A percentile compares a stretch with the other conserved stretches of the same genome.
Evolutionary conservation across 768 basidiomycete species (phyloP).

Genomic region (Coprinellus micaceus): DNA sequence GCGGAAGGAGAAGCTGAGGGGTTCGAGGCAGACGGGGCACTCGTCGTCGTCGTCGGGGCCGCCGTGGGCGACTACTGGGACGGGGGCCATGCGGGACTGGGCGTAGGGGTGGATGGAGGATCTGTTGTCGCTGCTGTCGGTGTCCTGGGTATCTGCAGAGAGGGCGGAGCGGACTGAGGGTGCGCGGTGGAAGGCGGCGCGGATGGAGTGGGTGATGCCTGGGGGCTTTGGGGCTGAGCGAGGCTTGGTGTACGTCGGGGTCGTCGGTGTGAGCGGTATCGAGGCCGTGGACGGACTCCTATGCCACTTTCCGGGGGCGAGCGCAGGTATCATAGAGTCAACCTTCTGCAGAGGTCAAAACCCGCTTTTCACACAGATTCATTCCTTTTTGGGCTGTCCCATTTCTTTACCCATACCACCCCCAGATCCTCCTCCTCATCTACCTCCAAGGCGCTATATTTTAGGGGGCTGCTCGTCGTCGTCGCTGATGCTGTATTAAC

Average conservation of each 20-base stretch:
- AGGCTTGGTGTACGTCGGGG: slow-evolving; percentile 41
- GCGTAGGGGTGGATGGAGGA: slow-evolving; percentile 52
- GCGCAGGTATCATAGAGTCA: not conserved
- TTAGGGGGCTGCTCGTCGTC: too few species aligned
- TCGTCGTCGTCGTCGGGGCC: slow-evolving; percentile 75
- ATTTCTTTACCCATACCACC: slow-evolving; percentile 4
- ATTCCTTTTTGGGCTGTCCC: slow-evolving; percentile 12
- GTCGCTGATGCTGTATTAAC: too few species aligned
- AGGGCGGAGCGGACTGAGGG: slow-evolving; percentile 50
- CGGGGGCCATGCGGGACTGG: slow-evolving; percentile 57
- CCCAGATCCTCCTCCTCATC: not conserved
- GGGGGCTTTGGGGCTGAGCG: slow-evolving; percentile 37
- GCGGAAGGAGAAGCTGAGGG: slow-evolving; percentile 87
- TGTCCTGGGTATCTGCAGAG: slow-evolving; percentile 40
- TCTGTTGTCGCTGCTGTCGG: too few species aligned
- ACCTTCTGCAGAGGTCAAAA: not conserved
- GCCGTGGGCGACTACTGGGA: slow-evolving; percentile 72
- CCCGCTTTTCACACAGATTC: not conserved
- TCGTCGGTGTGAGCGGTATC: slow-evolving; percentile 37
- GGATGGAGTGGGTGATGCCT: slow-evolving; percentile 17
- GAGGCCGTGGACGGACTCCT: not conserved
- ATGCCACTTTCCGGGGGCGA: not conserved
- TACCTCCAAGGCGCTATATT: too few species aligned
- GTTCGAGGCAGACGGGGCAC: slow-evolving; percentile 96
- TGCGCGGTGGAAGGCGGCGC: slow-evolving; percentile 33